phyloP scores from a whole-genome alignment of 2,329 filamentous ascomycete genomes.

The Aspergillus pseudoviridinutans region DNA sequence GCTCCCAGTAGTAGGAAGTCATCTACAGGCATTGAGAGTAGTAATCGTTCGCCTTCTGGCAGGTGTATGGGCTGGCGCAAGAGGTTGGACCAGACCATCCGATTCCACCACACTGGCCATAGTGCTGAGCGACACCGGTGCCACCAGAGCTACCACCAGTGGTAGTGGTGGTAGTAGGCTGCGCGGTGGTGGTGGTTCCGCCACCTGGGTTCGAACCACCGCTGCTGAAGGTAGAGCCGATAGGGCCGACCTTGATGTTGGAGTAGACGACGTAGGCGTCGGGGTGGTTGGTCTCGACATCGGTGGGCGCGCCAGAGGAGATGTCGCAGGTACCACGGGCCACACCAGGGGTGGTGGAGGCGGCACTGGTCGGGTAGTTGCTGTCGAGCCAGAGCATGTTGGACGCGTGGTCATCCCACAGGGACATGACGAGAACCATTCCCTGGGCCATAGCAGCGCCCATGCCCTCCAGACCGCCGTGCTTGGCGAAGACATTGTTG shows the following conservation, averaged over 20 bases:
- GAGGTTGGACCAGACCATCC: constrained; percentile 31
- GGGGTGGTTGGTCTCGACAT: constrained; percentile 46
- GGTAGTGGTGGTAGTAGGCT: constrained; percentile 2
- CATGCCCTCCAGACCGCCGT: constrained; percentile 57
- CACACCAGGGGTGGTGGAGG: constrained; percentile 45
- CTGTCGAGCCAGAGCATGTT: constrained; percentile 75
- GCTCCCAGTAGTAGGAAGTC: background rate
- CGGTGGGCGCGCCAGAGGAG: constrained; percentile 49
- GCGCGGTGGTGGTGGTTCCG: constrained; percentile 1
- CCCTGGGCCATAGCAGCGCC: constrained; percentile 51
- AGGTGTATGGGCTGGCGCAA: constrained; percentile 32
- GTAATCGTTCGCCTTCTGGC: constrained; percentile 29
- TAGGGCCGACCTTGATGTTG: constrained; percentile 58
- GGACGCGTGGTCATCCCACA: constrained; percentile 63
- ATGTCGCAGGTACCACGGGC: constrained; percentile 54
- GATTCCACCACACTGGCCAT: constrained; percentile 32
- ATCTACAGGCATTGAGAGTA: constrained; percentile 38
- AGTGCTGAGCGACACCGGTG: constrained; percentile 19
- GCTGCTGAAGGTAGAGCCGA: constrained; percentile 48
- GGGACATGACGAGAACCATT: constrained; percentile 61
- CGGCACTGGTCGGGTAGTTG: constrained; percentile 52
- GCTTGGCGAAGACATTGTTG: constrained; percentile 48
- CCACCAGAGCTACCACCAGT: constrained; percentile 5
- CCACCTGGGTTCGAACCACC: constrained; percentile 4
- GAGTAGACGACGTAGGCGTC: constrained; percentile 54